phyloP scores from a whole-genome alignment of 345 rosid species.

The Moricandia arvensis region DNA sequence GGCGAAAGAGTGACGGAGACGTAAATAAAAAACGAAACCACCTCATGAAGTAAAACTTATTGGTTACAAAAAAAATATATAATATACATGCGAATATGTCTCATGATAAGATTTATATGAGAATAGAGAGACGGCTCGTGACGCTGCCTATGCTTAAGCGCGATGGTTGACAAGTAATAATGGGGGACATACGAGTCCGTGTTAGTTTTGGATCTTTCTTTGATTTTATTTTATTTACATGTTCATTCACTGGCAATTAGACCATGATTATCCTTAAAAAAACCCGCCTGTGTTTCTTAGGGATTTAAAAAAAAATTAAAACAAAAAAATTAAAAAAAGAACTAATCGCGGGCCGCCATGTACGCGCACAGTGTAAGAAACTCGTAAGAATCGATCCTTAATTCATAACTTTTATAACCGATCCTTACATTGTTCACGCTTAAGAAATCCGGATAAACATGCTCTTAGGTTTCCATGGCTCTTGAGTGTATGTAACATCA shows the following conservation, averaged over 20 bases:
- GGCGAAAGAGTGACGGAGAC: constrained; percentile 28
- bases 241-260: not conserved
- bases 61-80: not conserved
- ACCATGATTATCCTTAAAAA: too few relatives aligned
- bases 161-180: constrained; percentile 35
- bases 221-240: constrained; percentile 4
- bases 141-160: constrained; percentile 27
- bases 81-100: too few relatives aligned
- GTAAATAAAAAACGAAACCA: constrained; percentile 23
- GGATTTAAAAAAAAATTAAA: too few relatives aligned
- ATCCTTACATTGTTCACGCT: too few relatives aligned
- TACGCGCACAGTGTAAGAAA: too few relatives aligned
- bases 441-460: too few relatives aligned
- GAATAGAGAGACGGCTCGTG: constrained; percentile 34
- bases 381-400: too few relatives aligned
- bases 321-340: too few relatives aligned
- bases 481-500: not conserved
- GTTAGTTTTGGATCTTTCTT: constrained; percentile 27
- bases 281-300: too few relatives aligned
- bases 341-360: too few relatives aligned
- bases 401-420: too few relatives aligned
- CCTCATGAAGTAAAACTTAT: not conserved
- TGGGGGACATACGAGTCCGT: constrained; percentile 38
- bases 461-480: not conserved
- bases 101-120: not conserved